Conservation (phyloP, 2,329 filamentous ascomycete genomes). For the Microcera coccophila region DNA sequence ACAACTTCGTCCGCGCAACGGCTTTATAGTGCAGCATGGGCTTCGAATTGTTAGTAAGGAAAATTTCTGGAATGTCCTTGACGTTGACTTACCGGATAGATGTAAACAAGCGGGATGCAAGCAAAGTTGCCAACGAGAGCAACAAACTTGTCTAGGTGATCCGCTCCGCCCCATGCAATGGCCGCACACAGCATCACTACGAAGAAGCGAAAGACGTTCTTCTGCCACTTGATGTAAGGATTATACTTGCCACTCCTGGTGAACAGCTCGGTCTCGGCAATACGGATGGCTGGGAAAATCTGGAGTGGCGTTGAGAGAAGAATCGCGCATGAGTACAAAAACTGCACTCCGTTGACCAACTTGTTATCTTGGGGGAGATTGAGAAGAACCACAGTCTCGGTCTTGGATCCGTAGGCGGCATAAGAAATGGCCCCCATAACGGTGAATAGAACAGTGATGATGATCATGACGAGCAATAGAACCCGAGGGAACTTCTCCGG, state of each 20-base stretch:
- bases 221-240: conserved; percentile 98
- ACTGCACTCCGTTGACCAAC: conserved; percentile 91
- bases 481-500: conserved; percentile 88
- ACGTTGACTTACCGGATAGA: conserved; percentile 82
- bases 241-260: conserved; percentile 96
- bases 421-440: conserved; percentile 92
- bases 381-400: conserved; percentile 92
- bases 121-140: conserved; percentile 95
- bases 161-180: conserved; percentile 88
- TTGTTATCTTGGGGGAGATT: conserved; percentile 95
- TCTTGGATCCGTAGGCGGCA: conserved; percentile 90
- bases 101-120: conserved; percentile 93
- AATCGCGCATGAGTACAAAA: conserved; percentile 97
- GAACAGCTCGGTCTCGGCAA: conserved; percentile 91
- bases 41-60: conserved; percentile 42
- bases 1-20: conserved; percentile 65
- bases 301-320: conserved; percentile 91
- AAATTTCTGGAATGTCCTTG: not conserved
- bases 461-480: conserved; percentile 85
- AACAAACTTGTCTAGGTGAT: conserved; percentile 95
- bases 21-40: conserved; percentile 85
- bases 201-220: conserved; percentile 94
- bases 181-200: conserved; percentile 81
- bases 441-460: conserved; percentile 87
- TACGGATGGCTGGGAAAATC: conserved; percentile 96